A percentile compares a stretch with the other conserved stretches of the same genome.
phyloP scores from a whole-genome alignment of 352 stramenopile species.

The Pythium volutum region DNA sequence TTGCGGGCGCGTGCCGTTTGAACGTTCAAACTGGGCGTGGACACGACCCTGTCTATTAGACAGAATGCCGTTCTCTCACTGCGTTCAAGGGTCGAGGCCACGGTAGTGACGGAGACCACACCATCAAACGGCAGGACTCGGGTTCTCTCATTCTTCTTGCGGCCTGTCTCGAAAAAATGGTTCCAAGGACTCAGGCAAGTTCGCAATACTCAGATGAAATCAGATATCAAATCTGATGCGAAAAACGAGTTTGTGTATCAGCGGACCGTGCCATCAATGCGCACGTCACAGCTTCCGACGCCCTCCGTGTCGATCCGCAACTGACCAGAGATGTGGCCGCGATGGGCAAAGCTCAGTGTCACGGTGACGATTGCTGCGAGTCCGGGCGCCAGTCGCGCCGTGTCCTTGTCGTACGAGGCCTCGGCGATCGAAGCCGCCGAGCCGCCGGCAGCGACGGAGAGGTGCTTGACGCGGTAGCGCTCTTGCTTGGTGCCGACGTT shows the following conservation, averaged over 20 bases:
- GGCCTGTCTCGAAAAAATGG: not conserved
- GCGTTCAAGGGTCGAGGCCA: not conserved
- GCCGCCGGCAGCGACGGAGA: slow-evolving; percentile 37
- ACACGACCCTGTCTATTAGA: not conserved
- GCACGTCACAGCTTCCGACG: slow-evolving; percentile 41
- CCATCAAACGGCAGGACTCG: not conserved
- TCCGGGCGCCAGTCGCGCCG: slow-evolving; percentile 48
- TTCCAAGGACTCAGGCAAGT: not conserved
- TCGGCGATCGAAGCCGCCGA: slow-evolving; percentile 43
- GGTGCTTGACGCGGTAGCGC: slow-evolving; percentile 58
- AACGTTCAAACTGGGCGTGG: not conserved
- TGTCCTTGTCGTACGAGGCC: slow-evolving; percentile 56
- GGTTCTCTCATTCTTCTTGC: not conserved
- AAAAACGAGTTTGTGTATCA: slow-evolving; percentile 10
- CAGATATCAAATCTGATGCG: not conserved
- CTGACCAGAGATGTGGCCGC: slow-evolving; percentile 38
- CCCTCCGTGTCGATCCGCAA: slow-evolving; percentile 55
- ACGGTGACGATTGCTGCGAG: slow-evolving; percentile 61
- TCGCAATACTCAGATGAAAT: not conserved
- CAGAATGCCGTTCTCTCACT: not conserved
- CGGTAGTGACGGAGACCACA: not conserved
- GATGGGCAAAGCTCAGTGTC: slow-evolving; percentile 55
- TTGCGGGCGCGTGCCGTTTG: not conserved
- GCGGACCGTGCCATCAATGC: slow-evolving; percentile 49
- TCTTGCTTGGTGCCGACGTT: slow-evolving; percentile 69